Base-by-base conservation (phyloP, 768 basidiomycete genomes). In the Termitomyces sp. region DNA sequence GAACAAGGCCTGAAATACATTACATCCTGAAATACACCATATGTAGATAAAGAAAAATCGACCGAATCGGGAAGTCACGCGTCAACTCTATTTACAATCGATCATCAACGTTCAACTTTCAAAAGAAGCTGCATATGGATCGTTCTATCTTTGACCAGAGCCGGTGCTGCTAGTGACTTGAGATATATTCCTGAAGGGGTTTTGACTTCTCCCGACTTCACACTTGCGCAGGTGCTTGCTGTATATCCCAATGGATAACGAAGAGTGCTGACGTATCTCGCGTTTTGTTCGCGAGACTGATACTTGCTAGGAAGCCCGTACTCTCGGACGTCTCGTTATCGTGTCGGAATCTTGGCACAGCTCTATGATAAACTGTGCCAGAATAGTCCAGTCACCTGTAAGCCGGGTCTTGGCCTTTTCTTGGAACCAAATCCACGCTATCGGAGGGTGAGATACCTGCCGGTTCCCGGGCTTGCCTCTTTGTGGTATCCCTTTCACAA, bases 301-400 rank as follows among this genome's bases (percentile, higher is more conserved):
- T n/a, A 17, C 17, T 20, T 32, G 17, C n/a, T 32, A 5, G 29
- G 12, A 42, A 55, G 53, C 31, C 38, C 29, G 40, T 40, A 54
- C 29, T 42, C 3, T 55, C 29, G 38, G 53, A 10, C 7, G 15
- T 42, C 40, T 55, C 14, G 2, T 63, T 25, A 55, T 37, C 59
- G 48, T 60, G 56, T 63, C 58, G 34, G 45, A 43, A 31, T 59
- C 65, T 66, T 66, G 65, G 60, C 63, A 57, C n/a, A 52, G 50
- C 9, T 58, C 57, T 46, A 54, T 58, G 53, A 62, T 40, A 45
- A 51, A 48, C 17, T 34, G 38, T 29, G 37, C 57, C 31, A 56
- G 56, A 51, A 42, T 58, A 43, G 25, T 46, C 61, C 61, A 66
- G 57, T 66, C 56, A 46, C 62, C 62, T 57, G 56, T 63, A 51